These are phyloP conservation scores for Breynia disticha DNA, from an alignment of 441 rosid genomes.

Conservation along the genomic window DNA sequence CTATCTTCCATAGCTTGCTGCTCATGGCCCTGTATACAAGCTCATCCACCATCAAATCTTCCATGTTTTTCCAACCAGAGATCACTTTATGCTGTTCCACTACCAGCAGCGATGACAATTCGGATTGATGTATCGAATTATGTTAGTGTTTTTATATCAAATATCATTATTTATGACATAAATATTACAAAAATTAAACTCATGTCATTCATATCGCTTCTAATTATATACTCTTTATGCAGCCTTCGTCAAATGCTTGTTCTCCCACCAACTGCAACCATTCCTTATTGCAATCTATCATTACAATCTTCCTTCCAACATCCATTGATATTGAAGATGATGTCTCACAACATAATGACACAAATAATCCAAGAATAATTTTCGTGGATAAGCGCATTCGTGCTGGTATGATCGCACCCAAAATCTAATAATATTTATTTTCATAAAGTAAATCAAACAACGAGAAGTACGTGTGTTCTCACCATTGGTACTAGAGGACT, in stretches of 20 bases:
- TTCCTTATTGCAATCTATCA: conserved; percentile 24
- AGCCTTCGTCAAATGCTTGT: conserved; percentile 30
- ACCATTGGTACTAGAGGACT: conserved; percentile 28
- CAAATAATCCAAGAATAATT: too few relatives aligned
- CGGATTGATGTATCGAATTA: conserved; percentile 23
- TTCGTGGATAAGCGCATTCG: too few relatives aligned
- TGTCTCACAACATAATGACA: too few relatives aligned
- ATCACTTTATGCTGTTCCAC: conserved; percentile 50
- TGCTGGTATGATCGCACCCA: too few relatives aligned
- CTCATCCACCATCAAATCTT: conserved; percentile 67
- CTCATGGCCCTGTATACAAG: conserved; percentile 76
- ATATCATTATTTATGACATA: too few relatives aligned
- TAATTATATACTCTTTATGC: too few relatives aligned
- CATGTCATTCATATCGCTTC: too few relatives aligned
- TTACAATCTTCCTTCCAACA: conserved; percentile 10
- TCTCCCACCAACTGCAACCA: conserved; percentile 30
- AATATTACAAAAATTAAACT: too few relatives aligned
- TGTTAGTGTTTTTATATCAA: conserved; percentile 33
- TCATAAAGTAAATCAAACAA: background rate
- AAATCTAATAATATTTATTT: conserved; percentile 2
- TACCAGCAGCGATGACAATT: conserved; percentile 34
- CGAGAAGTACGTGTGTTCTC: conserved; percentile 2
- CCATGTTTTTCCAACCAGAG: conserved; percentile 37
- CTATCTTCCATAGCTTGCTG: conserved; percentile 54
- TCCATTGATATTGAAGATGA: conserved; percentile 29